Base-by-base conservation (phyloP, 345 rosid genomes). In the Alliaria petiolata region DNA sequence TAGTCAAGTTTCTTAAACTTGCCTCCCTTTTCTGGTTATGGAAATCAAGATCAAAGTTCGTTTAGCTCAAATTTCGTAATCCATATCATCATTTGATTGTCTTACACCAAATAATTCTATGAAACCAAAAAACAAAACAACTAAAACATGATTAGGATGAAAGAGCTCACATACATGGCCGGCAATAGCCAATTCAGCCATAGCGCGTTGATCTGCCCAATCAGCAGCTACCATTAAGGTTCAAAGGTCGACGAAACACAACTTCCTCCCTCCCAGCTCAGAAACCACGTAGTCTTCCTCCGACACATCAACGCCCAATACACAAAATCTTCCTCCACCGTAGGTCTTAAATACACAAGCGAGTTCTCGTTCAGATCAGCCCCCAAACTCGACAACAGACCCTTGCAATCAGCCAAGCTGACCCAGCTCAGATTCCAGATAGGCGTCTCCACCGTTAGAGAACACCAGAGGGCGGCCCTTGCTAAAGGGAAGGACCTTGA, bases 201-300 rank as follows among this genome's bases (percentile, higher is more conserved):
- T 91, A 30, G 85, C 86, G 44, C 56, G 62, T 54, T 83, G 80
- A 78, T 93, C 82, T 43, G 85, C 79, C 98, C 98, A 91, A 83
- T 93, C 98, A 49, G 93, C 83, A 52, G 96, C 98, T 56, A 93
- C 96, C 98, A 93, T 91, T 1, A 91, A 70, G 4, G 97, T 93
- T 70, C 98, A 81, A 62, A 93, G 78, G 82, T 93, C 98, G 20
- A 91, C 88, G 79, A 93, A 93, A 64, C 89, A 89, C 20, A 85
- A 46, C 42, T 77, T 77, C 70, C 69, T 77, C 31, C 65, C 69
- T n/a, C 68, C 82, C 40, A 79, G 69, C 38, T 82, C 90, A 75
- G 83, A 26, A 71, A 79, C 84, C 79, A 79, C 22, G 42, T 72
- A 68, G 62, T 46, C 51, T 58, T 74, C 87, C 28, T 58, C 83